phyloP scores from a whole-genome alignment of 2,329 filamentous ascomycete species.

The Aspergillus versicolor region DNA sequence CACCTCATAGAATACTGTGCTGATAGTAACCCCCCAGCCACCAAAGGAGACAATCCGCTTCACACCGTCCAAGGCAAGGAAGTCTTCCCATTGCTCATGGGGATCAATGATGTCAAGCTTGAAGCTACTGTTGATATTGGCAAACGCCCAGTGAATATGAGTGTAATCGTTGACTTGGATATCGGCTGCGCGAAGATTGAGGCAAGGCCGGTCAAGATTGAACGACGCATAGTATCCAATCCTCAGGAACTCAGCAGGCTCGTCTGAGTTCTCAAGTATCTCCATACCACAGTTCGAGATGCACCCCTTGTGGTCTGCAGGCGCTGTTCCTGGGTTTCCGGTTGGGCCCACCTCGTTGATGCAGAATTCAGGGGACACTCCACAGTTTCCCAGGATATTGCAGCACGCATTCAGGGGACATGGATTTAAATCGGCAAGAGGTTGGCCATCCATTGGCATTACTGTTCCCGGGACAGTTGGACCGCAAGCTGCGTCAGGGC shows the following conservation, averaged over 20 bases:
- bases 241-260: slow-evolving; percentile 19
- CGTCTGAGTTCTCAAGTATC: slow-evolving; percentile 27
- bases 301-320: slow-evolving; percentile 36
- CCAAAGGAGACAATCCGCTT: slow-evolving; percentile 32
- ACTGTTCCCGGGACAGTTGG: slow-evolving; percentile 44
- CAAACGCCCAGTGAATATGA: slow-evolving; percentile 43
- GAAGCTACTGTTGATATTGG: slow-evolving; percentile 31
- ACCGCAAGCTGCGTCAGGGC: slow-evolving; percentile 46
- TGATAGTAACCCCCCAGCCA: slow-evolving; percentile 47
- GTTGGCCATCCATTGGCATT: slow-evolving; percentile 27
- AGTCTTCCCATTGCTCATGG: slow-evolving; percentile 28
- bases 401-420: slow-evolving; percentile 49
- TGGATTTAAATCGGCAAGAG: slow-evolving; percentile 43
- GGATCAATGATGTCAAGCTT: slow-evolving; percentile 26
- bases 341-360: slow-evolving; percentile 22
- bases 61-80: slow-evolving; percentile 25
- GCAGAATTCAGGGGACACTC: slow-evolving; percentile 48
- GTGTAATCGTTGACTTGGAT: slow-evolving; percentile 24
- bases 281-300: slow-evolving; percentile 45
- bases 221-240: slow-evolving; percentile 38
- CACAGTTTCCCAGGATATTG: slow-evolving; percentile 48
- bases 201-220: slow-evolving; percentile 31
- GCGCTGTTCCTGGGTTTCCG: slow-evolving; percentile 40
- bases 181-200: slow-evolving; percentile 27
- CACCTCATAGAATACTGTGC: slow-evolving; percentile 36